These are phyloP conservation scores for Amylostereum chailletii DNA, from an alignment of 1,284 basidiomycete genomes.

Conservation along the genomic window DNA sequence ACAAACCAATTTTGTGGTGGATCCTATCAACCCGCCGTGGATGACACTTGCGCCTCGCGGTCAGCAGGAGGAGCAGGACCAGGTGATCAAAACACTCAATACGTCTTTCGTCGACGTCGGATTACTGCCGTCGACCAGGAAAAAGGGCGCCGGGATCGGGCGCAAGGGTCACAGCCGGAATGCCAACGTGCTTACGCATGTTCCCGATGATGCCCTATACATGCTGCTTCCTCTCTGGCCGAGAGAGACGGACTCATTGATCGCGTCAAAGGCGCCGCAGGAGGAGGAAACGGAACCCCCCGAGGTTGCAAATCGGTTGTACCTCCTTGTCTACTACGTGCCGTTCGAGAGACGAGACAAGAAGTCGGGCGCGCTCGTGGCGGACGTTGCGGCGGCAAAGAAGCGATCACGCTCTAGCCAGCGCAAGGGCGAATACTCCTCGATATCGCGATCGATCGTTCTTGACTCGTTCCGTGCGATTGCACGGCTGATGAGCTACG, in stretches of 20 bases:
- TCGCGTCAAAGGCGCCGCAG: slow-evolving; percentile 6
- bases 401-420: slow-evolving; percentile 25
- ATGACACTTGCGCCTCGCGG: slow-evolving; percentile 51
- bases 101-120: slow-evolving; percentile 73
- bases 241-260: slow-evolving; percentile 50
- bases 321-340: slow-evolving; percentile 67
- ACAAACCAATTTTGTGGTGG: slow-evolving; percentile 12
- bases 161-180: slow-evolving; percentile 18
- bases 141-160: slow-evolving; percentile 22
- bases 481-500: slow-evolving; percentile 58
- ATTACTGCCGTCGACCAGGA: slow-evolving; percentile 47
- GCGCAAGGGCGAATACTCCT: slow-evolving; percentile 14
- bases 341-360: slow-evolving; percentile 26
- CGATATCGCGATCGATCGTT: slow-evolving; percentile 24
- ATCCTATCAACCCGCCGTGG: slow-evolving; percentile 49
- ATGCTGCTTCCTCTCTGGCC: slow-evolving; percentile 81
- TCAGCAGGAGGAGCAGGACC: slow-evolving; percentile 57
- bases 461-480: slow-evolving; percentile 56
- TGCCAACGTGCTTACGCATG: slow-evolving; percentile 47
- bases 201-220: slow-evolving; percentile 60
- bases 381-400: slow-evolving; percentile 22
- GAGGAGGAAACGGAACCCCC: slow-evolving; percentile 21
- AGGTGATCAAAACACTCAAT: slow-evolving; percentile 60
- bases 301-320: slow-evolving; percentile 48
- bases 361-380: slow-evolving; percentile 19